Evolutionary conservation across 164 flowering plant genomes (phyloP), one percentile per base, ranked within the genome.

Genomic region (Saururus chinensis): DNA sequence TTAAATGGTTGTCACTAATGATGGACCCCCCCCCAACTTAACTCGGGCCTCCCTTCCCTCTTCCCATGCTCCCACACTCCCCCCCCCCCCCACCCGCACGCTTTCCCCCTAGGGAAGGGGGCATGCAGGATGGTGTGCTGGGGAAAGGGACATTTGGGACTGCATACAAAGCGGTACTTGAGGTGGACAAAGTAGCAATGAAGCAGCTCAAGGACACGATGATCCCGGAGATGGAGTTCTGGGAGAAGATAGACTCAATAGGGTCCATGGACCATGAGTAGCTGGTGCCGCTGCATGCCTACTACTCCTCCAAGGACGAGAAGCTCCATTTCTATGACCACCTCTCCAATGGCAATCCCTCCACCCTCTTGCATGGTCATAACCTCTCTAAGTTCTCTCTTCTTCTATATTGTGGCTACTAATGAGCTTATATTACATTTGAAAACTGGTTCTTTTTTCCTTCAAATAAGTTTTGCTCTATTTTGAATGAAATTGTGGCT

Each of bases 291-390:
- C 78, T 95, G 9, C 80, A 84, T 64, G 99, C 91, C 30, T 95
- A 88, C 63, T 85, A 84, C 64, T 88, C 19, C 64, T 82, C 80
- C 71, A 65, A 64, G 53, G 92, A 84, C 9, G 97, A 95, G 75
- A 95, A 83, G 77, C 90, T 95, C 58, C 84, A 91, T 59, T 95
- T 95, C 22, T 82, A 77, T 79, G 97, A 95, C 77, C 91, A 82
- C 80, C 68, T 91, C 87, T 79, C 93, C n/a, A 82, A 78, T 82
- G 99, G 99, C 69, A 92, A 97, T 82, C 79, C 90, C 59, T 93
- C 96, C 75, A 96, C 99, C 10, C 87, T 90, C 65, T 70, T 93
- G 65, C 99, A 93, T 73, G 99, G 99, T 93, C 35, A 82, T 82
- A 9, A 24, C 17, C 56, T 64, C 24, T 49, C n/a, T 40, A 25